These are phyloP conservation scores for Claviceps arundinis DNA, from an alignment of 2,329 filamentous ascomycete genomes.

Conservation along the genomic window DNA sequence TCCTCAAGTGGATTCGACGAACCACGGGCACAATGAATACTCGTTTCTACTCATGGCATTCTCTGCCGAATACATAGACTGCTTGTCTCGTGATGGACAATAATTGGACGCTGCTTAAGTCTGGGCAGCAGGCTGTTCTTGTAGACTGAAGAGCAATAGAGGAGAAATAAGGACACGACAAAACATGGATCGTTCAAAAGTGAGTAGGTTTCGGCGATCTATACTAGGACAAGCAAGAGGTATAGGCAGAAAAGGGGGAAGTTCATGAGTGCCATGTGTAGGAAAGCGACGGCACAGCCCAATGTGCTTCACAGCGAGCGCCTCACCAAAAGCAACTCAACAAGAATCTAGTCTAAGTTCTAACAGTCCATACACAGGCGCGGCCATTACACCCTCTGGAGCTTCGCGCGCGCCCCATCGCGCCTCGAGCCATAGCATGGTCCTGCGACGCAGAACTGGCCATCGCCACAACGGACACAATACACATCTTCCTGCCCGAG, in stretches of 20 bases:
- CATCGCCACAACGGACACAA: conserved; percentile 41
- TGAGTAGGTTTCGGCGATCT: background rate
- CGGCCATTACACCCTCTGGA: conserved; percentile 34
- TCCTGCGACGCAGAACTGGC: conserved; percentile 46
- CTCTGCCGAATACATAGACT: background rate
- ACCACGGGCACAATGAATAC: too few species aligned
- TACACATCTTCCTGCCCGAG: conserved; percentile 38
- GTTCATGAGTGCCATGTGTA: background rate
- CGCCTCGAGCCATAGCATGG: conserved; percentile 32
- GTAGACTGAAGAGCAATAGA: background rate
- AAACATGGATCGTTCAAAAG: conserved; percentile 2
- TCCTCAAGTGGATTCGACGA: background rate
- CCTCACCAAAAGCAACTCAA: too few species aligned
- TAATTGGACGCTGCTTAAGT: background rate
- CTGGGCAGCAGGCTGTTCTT: background rate
- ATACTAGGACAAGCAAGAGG: too few species aligned
- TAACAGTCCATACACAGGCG: conserved; percentile 16
- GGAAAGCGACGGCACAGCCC: background rate
- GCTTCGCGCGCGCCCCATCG: conserved; percentile 30
- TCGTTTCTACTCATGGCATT: background rate
- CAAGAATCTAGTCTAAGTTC: too few species aligned
- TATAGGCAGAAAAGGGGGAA: too few species aligned
- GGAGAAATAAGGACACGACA: too few species aligned
- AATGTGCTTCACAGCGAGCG: too few species aligned
- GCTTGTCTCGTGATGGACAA: background rate